Conservation (phyloP, 1,139 yeast species). For the Yamadazyma triangularis region DNA sequence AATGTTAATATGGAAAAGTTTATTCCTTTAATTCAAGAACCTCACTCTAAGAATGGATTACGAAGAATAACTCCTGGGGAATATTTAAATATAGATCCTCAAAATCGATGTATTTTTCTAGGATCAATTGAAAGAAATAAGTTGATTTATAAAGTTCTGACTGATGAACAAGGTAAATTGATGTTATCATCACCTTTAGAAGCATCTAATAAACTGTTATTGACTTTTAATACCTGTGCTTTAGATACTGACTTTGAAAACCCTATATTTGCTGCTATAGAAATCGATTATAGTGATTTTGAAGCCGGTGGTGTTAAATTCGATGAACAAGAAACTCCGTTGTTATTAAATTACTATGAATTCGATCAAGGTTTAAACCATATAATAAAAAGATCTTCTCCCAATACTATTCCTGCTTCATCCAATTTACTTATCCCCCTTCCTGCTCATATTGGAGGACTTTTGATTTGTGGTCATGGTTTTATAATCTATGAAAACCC, state of each 20-base stretch:
- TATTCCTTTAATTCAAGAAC: slow-evolving; percentile 53
- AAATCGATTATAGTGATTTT: slow-evolving; percentile 43
- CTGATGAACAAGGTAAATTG: slow-evolving; percentile 34
- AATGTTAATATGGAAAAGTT: slow-evolving; percentile 36
- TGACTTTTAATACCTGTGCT: slow-evolving; percentile 56
- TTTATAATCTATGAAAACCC: slow-evolving; percentile 17
- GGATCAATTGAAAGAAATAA: slow-evolving; percentile 73
- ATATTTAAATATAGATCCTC: slow-evolving; percentile 68
- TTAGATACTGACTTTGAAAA: slow-evolving; percentile 77
- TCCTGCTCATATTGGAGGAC: slow-evolving; percentile 25
- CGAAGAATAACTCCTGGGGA: slow-evolving; percentile 75
- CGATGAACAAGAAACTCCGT: too few relatives aligned
- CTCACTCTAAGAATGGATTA: slow-evolving; percentile 72
- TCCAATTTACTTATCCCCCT: slow-evolving; percentile 30
- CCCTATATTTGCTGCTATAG: slow-evolving; percentile 80
- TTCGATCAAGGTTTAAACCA: slow-evolving; percentile 84
- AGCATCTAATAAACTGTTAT: slow-evolving; percentile 44
- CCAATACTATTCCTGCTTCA: slow-evolving; percentile 25
- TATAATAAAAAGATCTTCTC: slow-evolving; percentile 47
- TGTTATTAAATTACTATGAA: slow-evolving; percentile 61
- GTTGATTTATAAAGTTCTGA: slow-evolving; percentile 45
- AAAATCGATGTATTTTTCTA: slow-evolving; percentile 59
- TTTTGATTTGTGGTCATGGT: slow-evolving; percentile 36
- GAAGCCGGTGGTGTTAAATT: too few relatives aligned
- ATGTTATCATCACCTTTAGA: slow-evolving; percentile 70